These are phyloP conservation scores for Colletotrichum lindemuthianum DNA, from an alignment of 2,329 filamentous ascomycete genomes.

Conservation along the genomic window DNA sequence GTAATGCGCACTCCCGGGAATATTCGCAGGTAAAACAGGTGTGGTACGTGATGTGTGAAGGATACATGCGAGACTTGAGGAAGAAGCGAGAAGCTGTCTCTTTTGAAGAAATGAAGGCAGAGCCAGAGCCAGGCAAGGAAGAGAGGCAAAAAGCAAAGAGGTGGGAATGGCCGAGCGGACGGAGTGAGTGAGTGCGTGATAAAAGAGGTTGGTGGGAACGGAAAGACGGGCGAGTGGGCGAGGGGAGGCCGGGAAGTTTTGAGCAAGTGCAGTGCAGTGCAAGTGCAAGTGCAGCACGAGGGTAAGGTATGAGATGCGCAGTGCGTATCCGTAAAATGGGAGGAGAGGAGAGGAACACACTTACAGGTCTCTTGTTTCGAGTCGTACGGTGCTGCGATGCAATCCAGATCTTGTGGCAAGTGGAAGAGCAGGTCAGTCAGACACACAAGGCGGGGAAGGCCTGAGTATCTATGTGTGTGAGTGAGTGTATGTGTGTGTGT, in stretches of 20 bases:
- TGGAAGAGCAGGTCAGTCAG: slow-evolving; percentile 28
- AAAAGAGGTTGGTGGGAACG: slow-evolving; percentile 35
- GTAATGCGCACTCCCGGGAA: slow-evolving; percentile 25
- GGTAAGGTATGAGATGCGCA: neutral
- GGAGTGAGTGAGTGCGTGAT: slow-evolving; percentile 26
- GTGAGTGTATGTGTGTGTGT: slow-evolving; percentile 10
- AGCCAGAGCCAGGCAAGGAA: slow-evolving; percentile 5
- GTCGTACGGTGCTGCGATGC: slow-evolving; percentile 34
- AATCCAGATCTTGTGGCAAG: slow-evolving; percentile 36
- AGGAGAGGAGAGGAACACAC: slow-evolving; percentile 19
- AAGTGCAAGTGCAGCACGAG: slow-evolving; percentile 12
- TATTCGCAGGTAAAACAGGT: slow-evolving; percentile 21
- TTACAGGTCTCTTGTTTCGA: slow-evolving; percentile 29
- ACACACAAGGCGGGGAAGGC: slow-evolving; percentile 29
- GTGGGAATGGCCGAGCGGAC: slow-evolving; percentile 29
- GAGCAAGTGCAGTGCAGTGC: slow-evolving; percentile 27
- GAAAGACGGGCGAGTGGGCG: slow-evolving; percentile 23
- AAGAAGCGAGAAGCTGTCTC: slow-evolving; percentile 13
- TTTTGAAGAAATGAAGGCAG: neutral
- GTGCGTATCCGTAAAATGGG: neutral
- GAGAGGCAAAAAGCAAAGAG: slow-evolving; percentile 22
- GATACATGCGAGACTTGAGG: slow-evolving; percentile 19
- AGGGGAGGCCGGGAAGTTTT: slow-evolving; percentile 33
- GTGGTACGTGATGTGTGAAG: slow-evolving; percentile 7
- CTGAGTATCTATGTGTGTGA: slow-evolving; percentile 22